phyloP scores from a whole-genome alignment of 2,329 filamentous ascomycete genomes.

The Pseudogymnoascus sp. region DNA sequence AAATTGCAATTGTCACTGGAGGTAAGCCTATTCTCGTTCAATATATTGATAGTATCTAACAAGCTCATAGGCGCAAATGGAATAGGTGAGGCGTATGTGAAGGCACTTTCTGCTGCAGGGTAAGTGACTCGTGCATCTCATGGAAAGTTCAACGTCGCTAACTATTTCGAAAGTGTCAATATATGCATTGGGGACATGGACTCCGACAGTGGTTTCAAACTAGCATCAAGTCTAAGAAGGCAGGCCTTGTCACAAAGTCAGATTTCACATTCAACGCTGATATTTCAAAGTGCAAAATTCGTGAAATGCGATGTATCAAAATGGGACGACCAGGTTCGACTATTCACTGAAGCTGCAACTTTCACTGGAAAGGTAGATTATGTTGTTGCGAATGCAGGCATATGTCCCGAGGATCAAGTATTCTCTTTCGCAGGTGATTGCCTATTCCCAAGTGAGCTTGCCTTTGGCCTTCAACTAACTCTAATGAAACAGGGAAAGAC shows the following conservation, averaged over 20 bases:
- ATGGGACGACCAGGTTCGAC: conserved; percentile 27
- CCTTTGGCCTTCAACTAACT: conserved; percentile 12
- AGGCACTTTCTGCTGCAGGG: conserved; percentile 22
- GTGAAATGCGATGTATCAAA: conserved; percentile 25
- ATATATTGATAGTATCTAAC: background rate
- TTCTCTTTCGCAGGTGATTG: background rate
- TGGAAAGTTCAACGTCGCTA: background rate
- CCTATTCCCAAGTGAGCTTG: conserved; percentile 14
- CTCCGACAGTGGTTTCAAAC: conserved; percentile 15
- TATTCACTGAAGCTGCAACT: conserved; percentile 23
- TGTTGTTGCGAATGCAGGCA: conserved; percentile 29
- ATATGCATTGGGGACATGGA: conserved; percentile 22
- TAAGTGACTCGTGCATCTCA: conserved; percentile 8
- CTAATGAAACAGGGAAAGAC: conserved; percentile 14
- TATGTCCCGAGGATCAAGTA: conserved; percentile 25
- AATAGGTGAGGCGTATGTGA: conserved; percentile 27
- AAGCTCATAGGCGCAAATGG: conserved; percentile 23
- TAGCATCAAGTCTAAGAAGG: conserved; percentile 13
- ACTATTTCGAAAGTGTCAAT: conserved; percentile 10
- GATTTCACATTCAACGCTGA: background rate
- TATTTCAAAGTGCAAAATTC: conserved; percentile 20
- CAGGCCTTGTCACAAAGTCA: background rate
- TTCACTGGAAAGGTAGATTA: conserved; percentile 25
- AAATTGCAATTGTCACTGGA: conserved; percentile 28
- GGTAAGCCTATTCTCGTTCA: conserved; percentile 12